These are phyloP conservation scores for Suillus sp. DNA, from an alignment of 768 basidiomycete genomes.

Conservation along the genomic window DNA sequence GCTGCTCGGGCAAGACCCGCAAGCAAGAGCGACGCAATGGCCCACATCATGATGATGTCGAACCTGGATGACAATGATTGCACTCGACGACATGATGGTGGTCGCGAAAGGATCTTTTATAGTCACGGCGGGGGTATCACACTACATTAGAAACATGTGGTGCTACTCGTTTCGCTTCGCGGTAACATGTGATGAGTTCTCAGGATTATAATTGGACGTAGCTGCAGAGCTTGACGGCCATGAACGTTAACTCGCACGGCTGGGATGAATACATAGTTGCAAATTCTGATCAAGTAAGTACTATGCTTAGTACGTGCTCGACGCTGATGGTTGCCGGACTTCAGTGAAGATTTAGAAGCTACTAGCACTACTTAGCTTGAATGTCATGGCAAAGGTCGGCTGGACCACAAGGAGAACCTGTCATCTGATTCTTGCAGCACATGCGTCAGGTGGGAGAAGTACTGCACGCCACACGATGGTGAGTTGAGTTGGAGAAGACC, in stretches of 20 bases:
- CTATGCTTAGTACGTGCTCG: background rate
- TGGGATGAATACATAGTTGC: background rate
- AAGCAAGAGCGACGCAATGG: background rate
- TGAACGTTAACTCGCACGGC: background rate
- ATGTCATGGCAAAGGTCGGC: background rate
- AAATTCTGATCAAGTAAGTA: background rate
- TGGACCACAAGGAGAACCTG: background rate
- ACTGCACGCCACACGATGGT: background rate
- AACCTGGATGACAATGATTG: background rate
- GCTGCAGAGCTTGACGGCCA: background rate
- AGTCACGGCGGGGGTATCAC: background rate
- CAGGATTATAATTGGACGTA: background rate
- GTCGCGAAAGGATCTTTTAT: background rate
- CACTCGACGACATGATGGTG: background rate
- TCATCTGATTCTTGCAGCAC: background rate
- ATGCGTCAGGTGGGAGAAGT: background rate
- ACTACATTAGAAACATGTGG: background rate
- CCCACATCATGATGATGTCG: background rate
- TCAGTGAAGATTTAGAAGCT: background rate
- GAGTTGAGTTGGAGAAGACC: background rate
- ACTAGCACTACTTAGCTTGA: background rate
- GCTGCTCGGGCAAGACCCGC: slow-evolving; percentile 16
- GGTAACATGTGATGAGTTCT: background rate
- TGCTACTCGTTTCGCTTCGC: background rate
- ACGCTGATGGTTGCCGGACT: background rate